A percentile compares a stretch with the other conserved stretches of the same genome.
phyloP scores from a whole-genome alignment of 352 stramenopile species.

The Peronospora destructor region DNA sequence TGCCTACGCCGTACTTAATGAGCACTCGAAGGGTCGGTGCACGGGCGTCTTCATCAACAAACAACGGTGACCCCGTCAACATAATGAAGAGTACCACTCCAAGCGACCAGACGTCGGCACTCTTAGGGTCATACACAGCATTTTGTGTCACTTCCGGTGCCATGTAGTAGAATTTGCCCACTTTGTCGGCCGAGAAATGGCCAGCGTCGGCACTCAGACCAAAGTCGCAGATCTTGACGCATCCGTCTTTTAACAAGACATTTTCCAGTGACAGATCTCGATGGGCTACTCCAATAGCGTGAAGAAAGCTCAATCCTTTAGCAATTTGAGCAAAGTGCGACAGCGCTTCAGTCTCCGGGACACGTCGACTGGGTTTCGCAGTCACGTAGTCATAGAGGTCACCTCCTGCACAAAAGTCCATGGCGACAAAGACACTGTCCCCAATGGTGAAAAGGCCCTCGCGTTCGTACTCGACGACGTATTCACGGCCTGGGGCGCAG shows the following conservation, averaged over 20 bases:
- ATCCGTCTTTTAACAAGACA: slow-evolving; percentile 37
- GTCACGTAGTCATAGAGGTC: slow-evolving; percentile 57
- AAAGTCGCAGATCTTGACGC: slow-evolving; percentile 64
- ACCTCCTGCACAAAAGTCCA: slow-evolving; percentile 61
- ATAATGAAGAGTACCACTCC: slow-evolving; percentile 67
- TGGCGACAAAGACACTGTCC: slow-evolving; percentile 47
- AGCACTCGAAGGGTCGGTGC: slow-evolving; percentile 45
- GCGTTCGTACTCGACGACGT: slow-evolving; percentile 40
- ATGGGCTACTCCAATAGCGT: slow-evolving; percentile 42
- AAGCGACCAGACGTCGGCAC: slow-evolving; percentile 63
- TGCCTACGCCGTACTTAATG: slow-evolving; percentile 40
- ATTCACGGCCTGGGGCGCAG: slow-evolving; percentile 26
- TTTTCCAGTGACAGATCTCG: slow-evolving; percentile 61
- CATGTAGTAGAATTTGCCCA: slow-evolving; percentile 76
- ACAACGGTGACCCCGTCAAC: slow-evolving; percentile 51
- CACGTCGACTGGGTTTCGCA: slow-evolving; percentile 18
- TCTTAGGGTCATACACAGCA: slow-evolving; percentile 37
- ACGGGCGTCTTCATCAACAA: slow-evolving; percentile 27
- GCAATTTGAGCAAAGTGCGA: slow-evolving; percentile 36
- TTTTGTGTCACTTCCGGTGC: slow-evolving; percentile 44
- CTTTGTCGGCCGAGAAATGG: slow-evolving; percentile 29
- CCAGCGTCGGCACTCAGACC: slow-evolving; percentile 42
- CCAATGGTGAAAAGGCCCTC: slow-evolving; percentile 37
- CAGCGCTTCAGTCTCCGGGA: slow-evolving; percentile 39
- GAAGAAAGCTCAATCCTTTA: slow-evolving; percentile 40